Evolutionary conservation across 2,329 filamentous ascomycete genomes (phyloP).

Genomic region (Pseudonectria buxi): DNA sequence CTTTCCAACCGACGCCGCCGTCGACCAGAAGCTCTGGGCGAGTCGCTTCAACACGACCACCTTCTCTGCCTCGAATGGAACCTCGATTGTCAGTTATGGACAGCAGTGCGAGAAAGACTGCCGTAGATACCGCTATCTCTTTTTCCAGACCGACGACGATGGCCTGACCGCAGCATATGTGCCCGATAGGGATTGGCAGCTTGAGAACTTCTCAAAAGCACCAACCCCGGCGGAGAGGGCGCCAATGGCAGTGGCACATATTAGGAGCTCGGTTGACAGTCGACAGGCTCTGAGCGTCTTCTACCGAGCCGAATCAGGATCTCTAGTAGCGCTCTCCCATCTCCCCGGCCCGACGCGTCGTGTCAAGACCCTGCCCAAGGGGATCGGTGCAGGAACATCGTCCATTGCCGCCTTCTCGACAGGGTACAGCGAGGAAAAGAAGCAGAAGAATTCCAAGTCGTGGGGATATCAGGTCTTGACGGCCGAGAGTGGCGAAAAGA

Average conservation of each 20-base stretch:
- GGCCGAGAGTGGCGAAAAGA: not conserved
- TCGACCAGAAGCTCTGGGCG: slow-evolving; percentile 1
- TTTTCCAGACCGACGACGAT: slow-evolving; percentile 1
- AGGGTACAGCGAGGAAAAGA: slow-evolving; percentile 1
- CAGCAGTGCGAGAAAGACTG: slow-evolving; percentile 1
- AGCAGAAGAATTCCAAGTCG: not conserved
- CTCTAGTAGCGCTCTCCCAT: slow-evolving; percentile 1
- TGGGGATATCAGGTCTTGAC: slow-evolving; percentile 3
- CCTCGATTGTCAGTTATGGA: slow-evolving; percentile 2
- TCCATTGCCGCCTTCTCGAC: slow-evolving; percentile 2
- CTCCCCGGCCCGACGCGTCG: not conserved
- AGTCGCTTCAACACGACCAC: not conserved
- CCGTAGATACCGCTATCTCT: not conserved
- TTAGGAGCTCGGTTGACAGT: not conserved
- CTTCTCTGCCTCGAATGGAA: not conserved
- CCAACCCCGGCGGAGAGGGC: not conserved
- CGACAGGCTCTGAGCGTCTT: slow-evolving; percentile 1
- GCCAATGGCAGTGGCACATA: not conserved
- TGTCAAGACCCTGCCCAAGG: not conserved
- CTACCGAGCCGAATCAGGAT: slow-evolving; percentile 2
- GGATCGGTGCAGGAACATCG: not conserved
- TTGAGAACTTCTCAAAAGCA: slow-evolving; percentile 1
- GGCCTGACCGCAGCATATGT: not conserved
- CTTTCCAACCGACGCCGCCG: not conserved
- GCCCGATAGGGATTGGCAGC: not conserved